A percentile compares a stretch with the other conserved stretches of the same genome.
phyloP scores from a whole-genome alignment of 2,329 filamentous ascomycete species.

The Truncatella angustata region DNA sequence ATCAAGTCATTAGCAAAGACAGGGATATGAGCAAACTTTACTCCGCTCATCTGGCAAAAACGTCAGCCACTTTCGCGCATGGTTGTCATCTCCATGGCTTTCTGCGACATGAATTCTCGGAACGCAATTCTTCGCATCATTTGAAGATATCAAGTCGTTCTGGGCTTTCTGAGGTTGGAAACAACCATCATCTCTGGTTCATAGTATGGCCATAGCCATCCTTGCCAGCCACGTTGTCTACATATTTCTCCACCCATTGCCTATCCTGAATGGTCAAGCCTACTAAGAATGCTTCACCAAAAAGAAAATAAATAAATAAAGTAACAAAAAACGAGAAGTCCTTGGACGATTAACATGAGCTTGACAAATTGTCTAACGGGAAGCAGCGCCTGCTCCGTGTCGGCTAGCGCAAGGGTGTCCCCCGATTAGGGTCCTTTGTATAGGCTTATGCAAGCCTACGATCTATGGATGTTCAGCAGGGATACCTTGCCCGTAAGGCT shows the following conservation, averaged over 20 bases:
- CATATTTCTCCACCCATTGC: not conserved
- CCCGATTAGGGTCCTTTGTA: slow-evolving; percentile 6
- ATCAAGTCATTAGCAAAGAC: no score
- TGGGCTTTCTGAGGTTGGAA: not conserved
- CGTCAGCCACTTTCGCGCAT: no score
- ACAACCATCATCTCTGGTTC: not conserved
- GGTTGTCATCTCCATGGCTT: no score
- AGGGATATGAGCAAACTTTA: no score
- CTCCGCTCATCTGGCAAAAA: no score
- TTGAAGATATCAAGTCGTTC: not conserved
- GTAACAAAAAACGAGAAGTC: no score
- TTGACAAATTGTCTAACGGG: not conserved
- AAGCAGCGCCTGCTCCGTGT: not conserved
- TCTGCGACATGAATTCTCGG: no score
- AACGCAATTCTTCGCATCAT: no score
- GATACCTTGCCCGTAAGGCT: slow-evolving; percentile 2
- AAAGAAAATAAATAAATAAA: no score
- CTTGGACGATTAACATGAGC: not conserved
- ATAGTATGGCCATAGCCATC: not conserved
- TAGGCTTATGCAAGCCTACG: not conserved
- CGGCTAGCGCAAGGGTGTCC: no score
- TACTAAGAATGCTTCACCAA: not conserved
- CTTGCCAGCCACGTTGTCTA: slow-evolving; percentile 1
- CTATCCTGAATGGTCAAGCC: not conserved
- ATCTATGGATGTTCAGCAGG: not conserved